phyloP scores from a whole-genome alignment of 768 basidiomycete species.

The Lentinus brumalis region DNA sequence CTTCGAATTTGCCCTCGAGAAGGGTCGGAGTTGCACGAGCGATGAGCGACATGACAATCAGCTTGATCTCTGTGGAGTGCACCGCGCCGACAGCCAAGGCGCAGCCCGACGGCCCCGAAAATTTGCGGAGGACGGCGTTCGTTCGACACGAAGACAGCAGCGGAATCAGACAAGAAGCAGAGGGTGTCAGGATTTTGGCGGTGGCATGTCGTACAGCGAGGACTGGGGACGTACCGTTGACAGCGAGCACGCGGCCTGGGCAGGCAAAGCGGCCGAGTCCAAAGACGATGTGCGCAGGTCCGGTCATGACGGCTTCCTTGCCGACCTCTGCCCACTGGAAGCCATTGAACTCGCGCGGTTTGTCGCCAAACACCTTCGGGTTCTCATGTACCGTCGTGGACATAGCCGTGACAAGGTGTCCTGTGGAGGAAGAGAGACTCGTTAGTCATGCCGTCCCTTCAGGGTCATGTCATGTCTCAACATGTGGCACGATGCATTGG shows the following conservation, averaged over 20 bases:
- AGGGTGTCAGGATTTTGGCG: no score
- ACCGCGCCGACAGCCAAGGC: no score
- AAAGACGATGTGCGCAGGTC: slow-evolving; percentile 34
- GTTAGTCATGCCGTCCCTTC: background rate
- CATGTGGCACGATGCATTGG: no score
- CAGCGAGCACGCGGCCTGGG: slow-evolving; percentile 35
- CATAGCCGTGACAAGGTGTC: slow-evolving; percentile 33
- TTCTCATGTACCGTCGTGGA: slow-evolving; percentile 33
- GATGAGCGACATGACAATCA: slow-evolving; percentile 35
- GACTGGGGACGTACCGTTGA: slow-evolving; percentile 26
- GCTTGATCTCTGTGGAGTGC: slow-evolving; percentile 33
- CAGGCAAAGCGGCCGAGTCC: slow-evolving; percentile 39
- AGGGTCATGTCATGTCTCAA: background rate
- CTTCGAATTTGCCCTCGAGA: slow-evolving; percentile 31
- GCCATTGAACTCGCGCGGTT: slow-evolving; percentile 31
- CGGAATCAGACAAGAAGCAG: background rate
- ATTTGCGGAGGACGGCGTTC: background rate
- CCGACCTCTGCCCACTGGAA: slow-evolving; percentile 33
- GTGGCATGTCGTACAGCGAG: no score
- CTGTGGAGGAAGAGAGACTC: slow-evolving; percentile 10
- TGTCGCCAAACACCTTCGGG: slow-evolving; percentile 26
- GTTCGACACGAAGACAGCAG: background rate
- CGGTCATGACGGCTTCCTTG: slow-evolving; percentile 34
- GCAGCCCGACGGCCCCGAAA: no score
- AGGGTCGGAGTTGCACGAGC: slow-evolving; percentile 33